Evolutionary conservation across 495 filamentous ascomycete species (phyloP), one percentile per base, ranked within the genome.

Genomic region (Neurospora sp.): DNA sequence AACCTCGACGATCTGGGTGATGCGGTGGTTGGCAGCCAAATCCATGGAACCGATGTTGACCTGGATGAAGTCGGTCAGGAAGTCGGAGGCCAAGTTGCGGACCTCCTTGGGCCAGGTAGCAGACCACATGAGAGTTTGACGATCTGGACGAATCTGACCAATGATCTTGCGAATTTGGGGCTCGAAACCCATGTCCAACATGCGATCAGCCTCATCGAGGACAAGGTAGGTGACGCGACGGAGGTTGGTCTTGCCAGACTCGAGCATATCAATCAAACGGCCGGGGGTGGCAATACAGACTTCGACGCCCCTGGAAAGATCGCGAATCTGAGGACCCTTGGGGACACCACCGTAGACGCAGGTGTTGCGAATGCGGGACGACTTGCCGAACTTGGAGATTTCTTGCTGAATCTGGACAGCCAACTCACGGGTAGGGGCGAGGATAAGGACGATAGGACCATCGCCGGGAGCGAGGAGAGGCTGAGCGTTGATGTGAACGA

Each of bases 71-170:
- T 99, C 91, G 78, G 91, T 91, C 76, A 97, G 88, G 88, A 96
- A 99, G 81, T 99, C 96, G 39, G 92, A 87, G n/a, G 96, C 96
- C 73, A 98, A 87, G 80, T 93, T 92, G 77, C 96, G 94, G 76
- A 99, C 95, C 82, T 99, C 96, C 90, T 98, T 99, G 75, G 96
- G 96, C 96, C 96, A 99, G 9, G 96, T 99, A 77, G 96, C 96
- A 73, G 96, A 99, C 96, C 96, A 99, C 96, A 99, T 99, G 89
- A 94, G 97, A 74, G 96, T 99, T 79, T 99, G 96, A 87, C 96
- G 92, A 82, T 99, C 96, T 73, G 96, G 96, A 76, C 96, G 93
- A 85, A 99, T 99, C 86, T 99, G 96, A 70, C 91, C 86, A 76
- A 99, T 93, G 77, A 98, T 97, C 88, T 97, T 97, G 84, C 94